phyloP scores from a whole-genome alignment of 2,329 filamentous ascomycete species.

The Colletotrichum kahawae region DNA sequence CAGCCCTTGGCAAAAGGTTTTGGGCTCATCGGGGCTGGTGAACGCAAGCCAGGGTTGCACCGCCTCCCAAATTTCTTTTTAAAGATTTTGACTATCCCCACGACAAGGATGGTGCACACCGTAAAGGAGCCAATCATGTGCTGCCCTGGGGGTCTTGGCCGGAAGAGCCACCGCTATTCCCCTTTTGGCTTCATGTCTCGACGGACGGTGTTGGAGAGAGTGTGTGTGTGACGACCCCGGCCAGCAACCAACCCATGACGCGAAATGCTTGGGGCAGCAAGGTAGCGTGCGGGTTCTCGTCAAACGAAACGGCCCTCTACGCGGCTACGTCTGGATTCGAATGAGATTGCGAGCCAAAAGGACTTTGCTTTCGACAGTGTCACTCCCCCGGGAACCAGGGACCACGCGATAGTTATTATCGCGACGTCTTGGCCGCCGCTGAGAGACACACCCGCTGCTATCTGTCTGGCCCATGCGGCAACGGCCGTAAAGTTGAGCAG shows the following conservation, averaged over 20 bases:
- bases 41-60: constrained; percentile 16
- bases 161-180: constrained; percentile 22
- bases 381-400: not conserved
- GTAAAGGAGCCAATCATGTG: constrained; percentile 21
- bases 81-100: constrained; percentile 23
- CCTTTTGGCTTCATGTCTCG: constrained; percentile 21
- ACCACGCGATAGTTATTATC: not conserved
- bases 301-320: constrained; percentile 2
- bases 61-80: constrained; percentile 24
- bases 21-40: constrained; percentile 13
- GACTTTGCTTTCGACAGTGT: not conserved
- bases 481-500: constrained; percentile 8
- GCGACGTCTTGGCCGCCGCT: not conserved
- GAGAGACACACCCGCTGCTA: not conserved
- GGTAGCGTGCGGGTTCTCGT: not conserved
- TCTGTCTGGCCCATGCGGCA: not conserved
- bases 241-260: not conserved
- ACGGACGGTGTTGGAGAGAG: constrained; percentile 5
- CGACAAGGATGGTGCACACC: constrained; percentile 10
- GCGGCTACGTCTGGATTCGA: not conserved
- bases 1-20: constrained; percentile 12
- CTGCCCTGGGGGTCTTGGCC: not conserved
- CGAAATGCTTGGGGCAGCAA: not conserved
- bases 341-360: constrained; percentile 1
- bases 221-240: not conserved